Percentiles rank a stretch among this genome's conserved stretches.
Evolutionary conservation across 768 basidiomycete genomes (phyloP).

Genomic region (Termitomyces sp.): DNA sequence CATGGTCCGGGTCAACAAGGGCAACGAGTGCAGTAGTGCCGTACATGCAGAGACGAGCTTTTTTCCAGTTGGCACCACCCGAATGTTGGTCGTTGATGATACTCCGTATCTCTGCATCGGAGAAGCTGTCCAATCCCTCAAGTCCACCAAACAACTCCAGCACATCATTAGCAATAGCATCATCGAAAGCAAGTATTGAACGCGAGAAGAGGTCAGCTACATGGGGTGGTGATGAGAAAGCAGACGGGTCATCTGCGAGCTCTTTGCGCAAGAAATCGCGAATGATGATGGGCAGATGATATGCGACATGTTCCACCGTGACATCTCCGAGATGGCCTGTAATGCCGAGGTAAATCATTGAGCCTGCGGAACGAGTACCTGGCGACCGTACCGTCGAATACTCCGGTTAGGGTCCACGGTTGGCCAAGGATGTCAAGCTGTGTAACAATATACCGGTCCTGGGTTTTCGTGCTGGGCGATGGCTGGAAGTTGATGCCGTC

Average conservation of each 20-base stretch:
- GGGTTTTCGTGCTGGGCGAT: conserved; percentile 46
- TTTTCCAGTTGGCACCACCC: conserved; percentile 59
- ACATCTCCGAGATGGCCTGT: conserved; percentile 67
- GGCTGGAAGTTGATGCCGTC: conserved; percentile 70
- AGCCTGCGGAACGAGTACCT: conserved; percentile 2
- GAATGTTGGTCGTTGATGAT: conserved; percentile 62
- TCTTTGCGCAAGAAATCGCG: conserved; percentile 51
- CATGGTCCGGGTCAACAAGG: conserved; percentile 63
- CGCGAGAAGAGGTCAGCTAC: conserved; percentile 55
- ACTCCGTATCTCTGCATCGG: conserved; percentile 51
- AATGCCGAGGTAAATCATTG: conserved; percentile 7
- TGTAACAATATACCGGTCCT: conserved; percentile 62
- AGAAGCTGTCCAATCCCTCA: conserved; percentile 43
- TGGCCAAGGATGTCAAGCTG: conserved; percentile 52
- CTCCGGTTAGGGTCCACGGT: conserved; percentile 62
- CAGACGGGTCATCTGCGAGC: conserved; percentile 33
- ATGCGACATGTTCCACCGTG: conserved; percentile 65
- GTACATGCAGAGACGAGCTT: conserved; percentile 71
- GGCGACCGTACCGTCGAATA: conserved; percentile 57
- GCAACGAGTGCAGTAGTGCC: conserved; percentile 76
- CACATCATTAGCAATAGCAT: conserved; percentile 65
- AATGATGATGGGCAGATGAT: conserved; percentile 66
- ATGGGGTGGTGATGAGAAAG: conserved; percentile 38
- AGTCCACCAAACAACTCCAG: conserved; percentile 59
- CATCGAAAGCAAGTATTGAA: conserved; percentile 59